Conservation (phyloP, 495 filamentous ascomycete genomes). For the Apiosordaria backusii region DNA sequence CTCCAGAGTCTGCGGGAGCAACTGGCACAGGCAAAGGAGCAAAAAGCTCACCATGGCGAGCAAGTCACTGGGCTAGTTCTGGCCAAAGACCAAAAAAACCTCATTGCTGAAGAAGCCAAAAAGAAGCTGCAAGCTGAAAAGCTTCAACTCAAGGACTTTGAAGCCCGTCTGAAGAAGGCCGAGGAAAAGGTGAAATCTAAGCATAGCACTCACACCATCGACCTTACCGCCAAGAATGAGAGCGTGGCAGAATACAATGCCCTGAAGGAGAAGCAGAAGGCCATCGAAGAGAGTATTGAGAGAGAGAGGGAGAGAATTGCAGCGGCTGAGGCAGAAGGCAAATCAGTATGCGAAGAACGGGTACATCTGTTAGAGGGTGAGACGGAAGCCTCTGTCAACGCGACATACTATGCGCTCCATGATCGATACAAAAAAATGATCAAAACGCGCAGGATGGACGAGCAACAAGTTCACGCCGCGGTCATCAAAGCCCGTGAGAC, state of each 20-base stretch:
- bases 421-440: constrained; percentile 45
- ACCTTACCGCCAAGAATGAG: constrained; percentile 63
- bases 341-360: constrained; percentile 50
- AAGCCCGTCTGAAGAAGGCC: constrained; percentile 50
- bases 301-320: constrained; percentile 38
- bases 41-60: constrained; percentile 39
- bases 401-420: constrained; percentile 57
- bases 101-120: constrained; percentile 29
- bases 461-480: constrained; percentile 57
- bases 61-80: constrained; percentile 9
- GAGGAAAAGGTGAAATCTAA: constrained; percentile 53
- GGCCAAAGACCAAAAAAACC: constrained; percentile 37
- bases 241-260: constrained; percentile 52
- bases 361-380: constrained; percentile 67
- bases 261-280: constrained; percentile 45
- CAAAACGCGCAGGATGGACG: constrained; percentile 55
- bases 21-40: constrained; percentile 28
- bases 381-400: constrained; percentile 59
- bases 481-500: constrained; percentile 34
- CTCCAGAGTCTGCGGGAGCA: constrained; percentile 35
- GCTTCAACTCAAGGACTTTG: constrained; percentile 46
- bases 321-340: constrained; percentile 54
- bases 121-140: constrained; percentile 25
- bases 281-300: constrained; percentile 40
- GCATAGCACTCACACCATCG: constrained; percentile 48